Evolutionary conservation across 805 yeast species (phyloP).

Genomic region (Wickerhamiella vanderwaltii): DNA sequence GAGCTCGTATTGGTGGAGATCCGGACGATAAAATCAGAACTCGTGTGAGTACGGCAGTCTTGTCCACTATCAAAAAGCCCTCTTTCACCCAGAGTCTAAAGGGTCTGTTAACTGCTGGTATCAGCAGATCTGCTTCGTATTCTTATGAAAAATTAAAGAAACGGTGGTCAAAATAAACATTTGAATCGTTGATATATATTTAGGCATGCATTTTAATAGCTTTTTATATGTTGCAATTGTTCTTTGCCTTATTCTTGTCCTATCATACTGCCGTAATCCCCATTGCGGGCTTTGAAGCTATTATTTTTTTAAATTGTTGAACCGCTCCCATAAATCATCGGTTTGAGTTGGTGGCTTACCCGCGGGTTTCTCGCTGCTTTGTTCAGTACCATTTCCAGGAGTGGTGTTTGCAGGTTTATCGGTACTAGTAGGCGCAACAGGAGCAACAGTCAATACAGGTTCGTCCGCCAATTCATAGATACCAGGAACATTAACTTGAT

Average conservation of each 20-base stretch:
- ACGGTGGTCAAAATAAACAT: slow-evolving; percentile 13
- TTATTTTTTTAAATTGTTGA: slow-evolving; percentile 18
- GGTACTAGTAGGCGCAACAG: slow-evolving; percentile 24
- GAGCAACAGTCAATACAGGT: slow-evolving; percentile 21
- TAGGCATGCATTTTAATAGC: too few relatives aligned
- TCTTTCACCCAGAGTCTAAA: slow-evolving; percentile 66
- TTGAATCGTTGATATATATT: too few relatives aligned
- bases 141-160: slow-evolving; percentile 21
- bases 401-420: too few relatives aligned
- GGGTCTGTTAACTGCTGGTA: slow-evolving; percentile 82
- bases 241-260: too few relatives aligned
- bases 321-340: slow-evolving; percentile 22
- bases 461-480: slow-evolving; percentile 23
- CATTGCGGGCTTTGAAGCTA: too few relatives aligned
- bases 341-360: slow-evolving; percentile 20
- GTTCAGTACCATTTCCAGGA: slow-evolving; percentile 17
- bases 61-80: slow-evolving; percentile 50
- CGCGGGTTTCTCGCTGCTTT: slow-evolving; percentile 18
- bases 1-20: slow-evolving; percentile 32
- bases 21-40: slow-evolving; percentile 29
- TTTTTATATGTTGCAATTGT: too few relatives aligned
- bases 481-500: slow-evolving; percentile 61
- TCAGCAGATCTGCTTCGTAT: slow-evolving; percentile 16
- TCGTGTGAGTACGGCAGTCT: slow-evolving; percentile 33
- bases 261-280: too few relatives aligned